Evolutionary conservation across 805 yeast species (phyloP), one percentile per base, ranked within the genome.

Genomic region (Komagataella populi): DNA sequence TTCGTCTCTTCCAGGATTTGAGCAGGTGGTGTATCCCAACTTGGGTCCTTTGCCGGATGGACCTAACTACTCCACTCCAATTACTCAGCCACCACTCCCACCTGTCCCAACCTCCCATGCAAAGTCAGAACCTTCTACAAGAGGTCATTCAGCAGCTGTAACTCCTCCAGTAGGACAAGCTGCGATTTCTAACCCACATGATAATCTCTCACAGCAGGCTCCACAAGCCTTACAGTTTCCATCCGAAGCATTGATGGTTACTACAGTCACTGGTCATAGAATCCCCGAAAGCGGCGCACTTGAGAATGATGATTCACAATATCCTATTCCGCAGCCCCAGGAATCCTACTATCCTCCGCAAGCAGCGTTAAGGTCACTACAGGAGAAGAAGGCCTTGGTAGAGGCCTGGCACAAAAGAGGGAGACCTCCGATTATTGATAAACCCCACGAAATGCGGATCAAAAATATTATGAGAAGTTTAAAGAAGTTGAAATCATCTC

Each of bases 381-480:
- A 30, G 48, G 51, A 53, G 22, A 51, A 52, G 23, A 50, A 52
- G 46, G 52, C 48, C 12, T 49, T 52, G 5, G 48, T 55, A 30
- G 55, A 54, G 49, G 54, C 53, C 1, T 83, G 87, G 58, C 76
- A 79, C 36, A 83, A 87, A 64, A 76, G 95, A 60, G 96, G 96
- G 17, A 76, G 96, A 59, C 96, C 96, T 4, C 96, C 96, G 2
- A 84, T 87, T 52, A 87, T 88, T 49, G 96, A 87, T 64, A 84
- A 81, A 62, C 95, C 96, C 5, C 90, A 84, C 65, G 97, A 93
- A 66, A 88, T 88, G 61, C 74, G 97, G 55, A 89, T 91, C 66
- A 90, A 91, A 65, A 81, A 87, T 57, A 82, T 93, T 44, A 69
- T 93, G 72, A 80, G 95, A 63, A 81, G 79, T 49, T 71, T 93